phyloP scores from a whole-genome alignment of 1,284 basidiomycete species.

The Melampsora americana region DNA sequence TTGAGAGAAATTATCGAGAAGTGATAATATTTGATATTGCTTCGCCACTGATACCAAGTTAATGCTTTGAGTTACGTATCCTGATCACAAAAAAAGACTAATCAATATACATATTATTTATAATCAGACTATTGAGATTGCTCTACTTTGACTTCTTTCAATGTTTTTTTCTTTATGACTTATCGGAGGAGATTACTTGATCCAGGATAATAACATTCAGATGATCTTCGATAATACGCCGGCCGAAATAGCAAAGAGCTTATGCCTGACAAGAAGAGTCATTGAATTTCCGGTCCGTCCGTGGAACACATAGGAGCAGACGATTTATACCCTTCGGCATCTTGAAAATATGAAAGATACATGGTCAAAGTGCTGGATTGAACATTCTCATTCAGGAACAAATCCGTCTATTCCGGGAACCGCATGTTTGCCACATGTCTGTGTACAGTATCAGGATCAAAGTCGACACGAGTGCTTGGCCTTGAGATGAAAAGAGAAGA shows the following conservation, averaged over 20 bases:
- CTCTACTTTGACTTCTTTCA: too few relatives aligned
- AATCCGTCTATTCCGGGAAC: constrained; percentile 4
- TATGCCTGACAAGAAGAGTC: background rate
- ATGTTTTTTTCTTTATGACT: background rate
- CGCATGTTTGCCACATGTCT: constrained; percentile 9
- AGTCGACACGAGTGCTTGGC: background rate
- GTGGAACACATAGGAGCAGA: background rate
- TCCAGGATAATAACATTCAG: background rate
- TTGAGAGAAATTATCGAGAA: too few relatives aligned
- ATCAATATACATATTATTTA: background rate
- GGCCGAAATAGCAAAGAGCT: background rate
- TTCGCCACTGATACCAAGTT: background rate
- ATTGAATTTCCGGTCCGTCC: background rate
- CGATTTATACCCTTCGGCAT: background rate
- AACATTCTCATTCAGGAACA: constrained; percentile 5
- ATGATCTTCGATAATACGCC: background rate
- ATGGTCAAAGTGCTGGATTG: background rate
- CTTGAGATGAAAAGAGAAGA: constrained; percentile 3
- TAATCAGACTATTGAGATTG: background rate
- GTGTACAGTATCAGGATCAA: background rate
- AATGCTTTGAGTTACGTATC: background rate
- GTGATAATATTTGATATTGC: background rate
- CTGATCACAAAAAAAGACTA: background rate
- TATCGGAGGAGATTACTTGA: constrained; percentile 2
- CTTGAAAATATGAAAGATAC: constrained; percentile 7